Conservation (phyloP, 495 filamentous ascomycete genomes). For the Talaromyces ruber region DNA sequence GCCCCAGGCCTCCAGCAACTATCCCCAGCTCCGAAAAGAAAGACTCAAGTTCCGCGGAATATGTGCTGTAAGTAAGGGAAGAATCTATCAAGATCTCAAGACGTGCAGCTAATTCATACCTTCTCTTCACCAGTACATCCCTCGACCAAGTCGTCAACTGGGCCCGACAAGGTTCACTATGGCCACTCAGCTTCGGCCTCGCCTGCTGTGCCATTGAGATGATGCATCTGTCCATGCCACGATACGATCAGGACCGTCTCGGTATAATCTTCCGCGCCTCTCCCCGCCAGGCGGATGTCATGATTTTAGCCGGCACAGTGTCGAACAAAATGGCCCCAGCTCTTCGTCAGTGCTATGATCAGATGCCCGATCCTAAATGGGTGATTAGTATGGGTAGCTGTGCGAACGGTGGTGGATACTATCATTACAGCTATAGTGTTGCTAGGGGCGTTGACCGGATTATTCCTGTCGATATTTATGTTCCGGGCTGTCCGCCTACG, state of each 20-base stretch:
- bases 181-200: slow-evolving; percentile 90
- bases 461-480: slow-evolving; percentile 88
- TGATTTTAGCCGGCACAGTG: slow-evolving; percentile 89
- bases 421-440: slow-evolving; percentile 88
- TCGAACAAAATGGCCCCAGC: slow-evolving; percentile 96
- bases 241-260: slow-evolving; percentile 87
- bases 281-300: slow-evolving; percentile 85
- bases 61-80: background rate
- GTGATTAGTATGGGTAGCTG: slow-evolving; percentile 88
- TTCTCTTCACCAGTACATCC: slow-evolving; percentile 49
- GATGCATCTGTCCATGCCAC: slow-evolving; percentile 91
- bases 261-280: slow-evolving; percentile 94
- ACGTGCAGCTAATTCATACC: background rate
- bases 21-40: background rate
- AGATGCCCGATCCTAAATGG: slow-evolving; percentile 93
- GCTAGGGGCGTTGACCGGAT: slow-evolving; percentile 82
- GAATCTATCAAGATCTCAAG: background rate
- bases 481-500: slow-evolving; percentile 86
- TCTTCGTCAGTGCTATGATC: slow-evolving; percentile 83
- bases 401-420: slow-evolving; percentile 90
- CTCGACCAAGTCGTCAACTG: slow-evolving; percentile 80
- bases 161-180: slow-evolving; percentile 80
- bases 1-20: background rate
- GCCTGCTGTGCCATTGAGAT: slow-evolving; percentile 92
- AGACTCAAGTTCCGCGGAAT: background rate